Base-by-base conservation (phyloP, 2,329 filamentous ascomycete genomes). In the Aspergillus tubingensis region DNA sequence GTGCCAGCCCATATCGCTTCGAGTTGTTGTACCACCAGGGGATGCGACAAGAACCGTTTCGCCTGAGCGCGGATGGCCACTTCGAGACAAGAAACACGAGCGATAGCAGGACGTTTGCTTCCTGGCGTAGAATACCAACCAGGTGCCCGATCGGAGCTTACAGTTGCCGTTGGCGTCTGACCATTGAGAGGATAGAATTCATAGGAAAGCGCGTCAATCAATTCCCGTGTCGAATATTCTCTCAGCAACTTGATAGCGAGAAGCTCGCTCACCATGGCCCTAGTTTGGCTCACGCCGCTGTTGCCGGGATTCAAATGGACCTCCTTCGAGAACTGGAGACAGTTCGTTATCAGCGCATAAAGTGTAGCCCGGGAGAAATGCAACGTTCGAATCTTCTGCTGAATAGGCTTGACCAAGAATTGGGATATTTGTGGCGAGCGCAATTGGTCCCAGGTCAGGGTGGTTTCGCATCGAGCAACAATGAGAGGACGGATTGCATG, bases 1-100 rank as follows among this genome's bases (percentile, higher is more conserved):
- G 91, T 94, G 27, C 94, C 94, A 19, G 92, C 94, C 94, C 94
- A 98, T 63, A 98, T 96, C 48, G 92, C 93, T 76, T 97, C 92
- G n/a, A 98, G 82, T 72, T 97, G 93, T 75, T 96, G 92, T 8
- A 97, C 90, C 0, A 97, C 92, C 3, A 97, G 82, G 0, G 94
- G 93, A 71, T 97, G 93, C 8, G 94, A 90, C 5, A 98, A 82
- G 68, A 97, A 96, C 67, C 92, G 89, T 78, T 98, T 97, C 21
- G 94, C 91, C 64, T 93, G 93, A 19, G 93, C 92, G 67, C 92
- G 88, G 70, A 98, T 97, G 62, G 94, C 93, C 60, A 98, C 88
- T 78, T 97, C 94, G 32, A 97, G 85, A 7, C 93, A 93, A 8
- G 93, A 97, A 15, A 94, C 93, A 61, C 94, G 86, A 27, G 91